These are phyloP conservation scores for Galerina marginata DNA, from an alignment of 768 basidiomycete genomes.

Conservation along the genomic window DNA sequence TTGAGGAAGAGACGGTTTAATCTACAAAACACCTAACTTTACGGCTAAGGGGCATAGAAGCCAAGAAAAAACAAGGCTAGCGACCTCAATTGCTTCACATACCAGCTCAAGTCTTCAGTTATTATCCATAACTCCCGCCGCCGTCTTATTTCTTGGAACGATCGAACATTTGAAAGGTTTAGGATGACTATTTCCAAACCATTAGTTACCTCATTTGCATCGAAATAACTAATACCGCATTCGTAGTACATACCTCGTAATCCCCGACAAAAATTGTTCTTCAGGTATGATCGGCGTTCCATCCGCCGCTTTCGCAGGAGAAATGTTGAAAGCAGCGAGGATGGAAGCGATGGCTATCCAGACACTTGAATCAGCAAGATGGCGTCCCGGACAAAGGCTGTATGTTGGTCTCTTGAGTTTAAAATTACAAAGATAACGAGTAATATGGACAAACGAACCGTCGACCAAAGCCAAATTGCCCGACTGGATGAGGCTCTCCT, in stretches of 20 bases:
- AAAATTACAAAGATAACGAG: background rate
- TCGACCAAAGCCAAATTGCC: constrained; percentile 34
- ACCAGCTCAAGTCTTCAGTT: no score
- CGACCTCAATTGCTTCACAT: no score
- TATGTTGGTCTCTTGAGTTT: background rate
- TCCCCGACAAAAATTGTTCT: constrained; percentile 35
- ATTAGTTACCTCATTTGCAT: no score
- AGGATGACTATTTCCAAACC: constrained; percentile 26
- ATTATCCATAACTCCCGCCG: background rate
- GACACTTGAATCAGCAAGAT: constrained; percentile 48
- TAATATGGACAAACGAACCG: constrained; percentile 17
- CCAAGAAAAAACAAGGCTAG: no score
- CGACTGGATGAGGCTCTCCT: constrained; percentile 22
- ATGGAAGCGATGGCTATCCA: constrained; percentile 34
- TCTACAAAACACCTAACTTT: no score
- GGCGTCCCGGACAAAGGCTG: constrained; percentile 43
- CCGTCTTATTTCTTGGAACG: constrained; percentile 22
- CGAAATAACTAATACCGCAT: background rate
- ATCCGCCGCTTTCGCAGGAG: constrained; percentile 18
- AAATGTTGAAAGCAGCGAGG: constrained; percentile 35
- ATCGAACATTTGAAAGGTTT: constrained; percentile 33
- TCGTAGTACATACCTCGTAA: constrained; percentile 32
- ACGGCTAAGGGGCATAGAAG: no score
- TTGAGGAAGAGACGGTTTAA: no score
- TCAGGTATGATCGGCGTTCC: constrained; percentile 36